Percentiles rank a stretch among this genome's conserved stretches.
These are phyloP conservation scores for Epichloe sibirici DNA, from an alignment of 2,329 filamentous ascomycete genomes.

Conservation along the genomic window DNA sequence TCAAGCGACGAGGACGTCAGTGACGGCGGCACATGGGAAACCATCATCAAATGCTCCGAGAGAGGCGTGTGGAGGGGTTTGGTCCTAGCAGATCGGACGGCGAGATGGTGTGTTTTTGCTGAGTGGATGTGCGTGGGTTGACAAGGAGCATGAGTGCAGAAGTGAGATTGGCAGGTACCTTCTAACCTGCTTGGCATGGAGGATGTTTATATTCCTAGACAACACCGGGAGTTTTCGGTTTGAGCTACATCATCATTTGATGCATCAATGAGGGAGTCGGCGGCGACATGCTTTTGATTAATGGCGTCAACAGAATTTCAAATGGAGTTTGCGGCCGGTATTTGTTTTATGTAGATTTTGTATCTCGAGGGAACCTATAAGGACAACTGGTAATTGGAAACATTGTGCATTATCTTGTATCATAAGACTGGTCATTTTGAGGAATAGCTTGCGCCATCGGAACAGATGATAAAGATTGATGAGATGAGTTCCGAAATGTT, in stretches of 20 bases:
- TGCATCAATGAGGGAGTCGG: neutral
- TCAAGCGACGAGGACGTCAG: slow-evolving; percentile 43
- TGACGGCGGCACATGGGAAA: slow-evolving; percentile 73
- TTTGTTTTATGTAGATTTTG: neutral
- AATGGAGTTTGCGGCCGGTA: neutral
- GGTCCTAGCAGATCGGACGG: slow-evolving; percentile 71
- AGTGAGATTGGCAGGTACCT: neutral
- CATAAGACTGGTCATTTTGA: neutral
- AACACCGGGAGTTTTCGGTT: neutral
- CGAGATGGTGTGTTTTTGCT: slow-evolving; percentile 84
- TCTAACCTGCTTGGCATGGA: neutral
- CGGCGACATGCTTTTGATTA: neutral
- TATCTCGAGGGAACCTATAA: neutral
- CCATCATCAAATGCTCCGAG: slow-evolving; percentile 82
- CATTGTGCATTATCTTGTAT: neutral
- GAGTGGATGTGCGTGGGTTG: slow-evolving; percentile 58
- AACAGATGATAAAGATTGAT: too few relatives aligned
- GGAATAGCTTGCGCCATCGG: too few relatives aligned
- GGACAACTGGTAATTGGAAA: slow-evolving; percentile 3
- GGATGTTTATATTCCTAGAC: neutral
- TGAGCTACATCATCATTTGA: neutral
- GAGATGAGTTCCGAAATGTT: too few relatives aligned
- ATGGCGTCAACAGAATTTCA: neutral
- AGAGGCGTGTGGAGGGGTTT: slow-evolving; percentile 69
- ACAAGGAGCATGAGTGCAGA: slow-evolving; percentile 4